A percentile compares a stretch with the other conserved stretches of the same genome.
phyloP scores from a whole-genome alignment of 768 basidiomycete species.

The Astraeus odoratus region DNA sequence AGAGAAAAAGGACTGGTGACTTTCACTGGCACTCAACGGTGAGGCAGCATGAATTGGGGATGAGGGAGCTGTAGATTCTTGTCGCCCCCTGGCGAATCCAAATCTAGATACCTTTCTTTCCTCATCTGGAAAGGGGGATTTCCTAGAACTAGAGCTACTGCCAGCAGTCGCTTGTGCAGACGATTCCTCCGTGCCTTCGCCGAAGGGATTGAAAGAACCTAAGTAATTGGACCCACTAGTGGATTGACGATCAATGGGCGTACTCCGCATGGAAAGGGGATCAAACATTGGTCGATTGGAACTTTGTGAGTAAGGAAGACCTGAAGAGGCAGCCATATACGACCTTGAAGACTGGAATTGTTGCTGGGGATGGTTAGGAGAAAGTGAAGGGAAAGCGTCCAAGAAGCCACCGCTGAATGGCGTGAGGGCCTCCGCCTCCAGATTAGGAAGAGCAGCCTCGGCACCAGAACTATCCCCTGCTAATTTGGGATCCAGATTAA shows the following conservation, averaged over 20 bases:
- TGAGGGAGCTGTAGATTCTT: conserved; percentile 48
- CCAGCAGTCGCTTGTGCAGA: conserved; percentile 20
- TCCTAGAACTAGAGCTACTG: conserved; percentile 26
- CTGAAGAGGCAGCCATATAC: conserved; percentile 43
- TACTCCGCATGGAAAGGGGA: conserved; percentile 34
- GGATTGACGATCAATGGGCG: conserved; percentile 40
- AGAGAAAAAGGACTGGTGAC: conserved; percentile 40
- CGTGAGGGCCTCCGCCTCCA: conserved; percentile 37
- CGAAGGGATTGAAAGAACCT: conserved; percentile 79
- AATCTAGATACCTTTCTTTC: conserved; percentile 70
- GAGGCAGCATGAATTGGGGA: conserved; percentile 54
- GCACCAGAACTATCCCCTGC: conserved; percentile 39
- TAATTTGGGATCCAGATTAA: conserved; percentile 78
- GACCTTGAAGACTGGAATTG: conserved; percentile 22
- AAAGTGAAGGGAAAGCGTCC: conserved; percentile 64
- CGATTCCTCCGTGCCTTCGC: conserved; percentile 49
- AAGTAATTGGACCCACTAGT: conserved; percentile 49
- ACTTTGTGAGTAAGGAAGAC: conserved; percentile 43
- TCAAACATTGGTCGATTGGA: conserved; percentile 51
- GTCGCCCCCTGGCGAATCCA: conserved; percentile 70
- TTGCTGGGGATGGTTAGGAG: conserved; percentile 22
- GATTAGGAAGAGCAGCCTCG: conserved; percentile 40
- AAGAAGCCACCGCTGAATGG: conserved; percentile 62
- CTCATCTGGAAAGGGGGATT: conserved; percentile 47
- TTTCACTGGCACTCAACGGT: conserved; percentile 45